These are phyloP conservation scores for Tothia fuscella DNA, from an alignment of 2,329 filamentous ascomycete genomes.

Conservation along the genomic window DNA sequence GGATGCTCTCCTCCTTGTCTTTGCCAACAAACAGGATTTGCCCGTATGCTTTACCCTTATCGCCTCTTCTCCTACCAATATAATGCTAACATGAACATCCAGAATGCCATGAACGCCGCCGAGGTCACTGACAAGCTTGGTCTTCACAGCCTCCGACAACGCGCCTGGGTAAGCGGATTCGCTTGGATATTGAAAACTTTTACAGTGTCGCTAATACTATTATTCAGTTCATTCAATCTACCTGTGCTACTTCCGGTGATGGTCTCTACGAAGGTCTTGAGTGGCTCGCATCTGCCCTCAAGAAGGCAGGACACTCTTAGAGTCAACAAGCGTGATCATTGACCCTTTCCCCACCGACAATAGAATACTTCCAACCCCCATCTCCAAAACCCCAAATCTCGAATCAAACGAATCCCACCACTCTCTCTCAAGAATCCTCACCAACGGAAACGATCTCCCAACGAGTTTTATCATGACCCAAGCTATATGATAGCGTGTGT, in stretches of 20 bases:
- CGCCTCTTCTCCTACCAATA: slow-evolving; percentile 12
- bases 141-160: slow-evolving; percentile 96
- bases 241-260: slow-evolving; percentile 96
- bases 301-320: slow-evolving; percentile 10
- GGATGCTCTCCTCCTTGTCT: slow-evolving; percentile 85
- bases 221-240: slow-evolving; percentile 88
- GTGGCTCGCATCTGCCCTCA: slow-evolving; percentile 10
- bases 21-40: slow-evolving; percentile 98
- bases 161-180: slow-evolving; percentile 77
- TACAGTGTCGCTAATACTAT: slow-evolving; percentile 7
- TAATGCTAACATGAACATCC: slow-evolving; percentile 11
- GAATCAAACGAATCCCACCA: no score
- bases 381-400: slow-evolving; percentile 3
- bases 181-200: not conserved
- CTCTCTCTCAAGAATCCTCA: no score
- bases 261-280: slow-evolving; percentile 98
- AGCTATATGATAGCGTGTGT: slow-evolving; percentile 4
- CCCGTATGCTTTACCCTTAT: slow-evolving; percentile 62
- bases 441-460: slow-evolving; percentile 8
- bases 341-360: slow-evolving; percentile 5
- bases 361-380: no score
- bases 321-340: not conserved
- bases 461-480: slow-evolving; percentile 7
- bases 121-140: slow-evolving; percentile 99
- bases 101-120: slow-evolving; percentile 99